These are phyloP conservation scores for Malus hybrid DNA, from an alignment of 331 rosid species.

Conservation along the genomic window DNA sequence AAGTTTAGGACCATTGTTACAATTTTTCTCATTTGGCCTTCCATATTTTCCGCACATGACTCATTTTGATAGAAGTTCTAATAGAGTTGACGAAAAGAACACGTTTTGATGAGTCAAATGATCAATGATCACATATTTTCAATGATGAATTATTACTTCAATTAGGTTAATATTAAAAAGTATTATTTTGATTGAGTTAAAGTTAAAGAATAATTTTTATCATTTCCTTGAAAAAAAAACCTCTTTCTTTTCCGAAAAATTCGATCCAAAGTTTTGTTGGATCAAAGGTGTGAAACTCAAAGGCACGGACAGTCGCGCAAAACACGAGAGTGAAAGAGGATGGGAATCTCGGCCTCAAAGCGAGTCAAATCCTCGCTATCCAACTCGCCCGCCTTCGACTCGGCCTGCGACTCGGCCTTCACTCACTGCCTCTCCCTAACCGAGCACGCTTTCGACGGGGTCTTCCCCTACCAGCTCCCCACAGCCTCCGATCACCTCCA, in stretches of 20 bases:
- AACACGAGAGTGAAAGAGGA: not conserved
- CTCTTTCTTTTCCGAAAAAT: too few relatives aligned
- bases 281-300: not conserved
- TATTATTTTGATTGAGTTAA: too few relatives aligned
- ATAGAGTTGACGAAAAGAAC: fast-evolving
- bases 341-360: constrained; percentile 64
- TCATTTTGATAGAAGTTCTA: fast-evolving
- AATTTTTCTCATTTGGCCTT: too few relatives aligned
- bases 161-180: fast-evolving
- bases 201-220: fast-evolving
- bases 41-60: fast-evolving
- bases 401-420: constrained; percentile 58
- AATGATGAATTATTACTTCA: too few relatives aligned
- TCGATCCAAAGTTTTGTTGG: too few relatives aligned
- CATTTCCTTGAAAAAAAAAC: too few relatives aligned
- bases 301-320: not conserved
- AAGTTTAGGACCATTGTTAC: too few relatives aligned
- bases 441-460: constrained; percentile 53
- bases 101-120: fast-evolving
- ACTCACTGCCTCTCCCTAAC: constrained; percentile 56
- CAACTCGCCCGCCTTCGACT: constrained; percentile 46
- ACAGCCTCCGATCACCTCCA: constrained; percentile 61
- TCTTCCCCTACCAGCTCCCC: constrained; percentile 67
- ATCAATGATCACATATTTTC: fast-evolving
- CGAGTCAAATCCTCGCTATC: constrained; percentile 40